phyloP scores from a whole-genome alignment of 139 green algal genomes.

The Nannochloris sp. region DNA sequence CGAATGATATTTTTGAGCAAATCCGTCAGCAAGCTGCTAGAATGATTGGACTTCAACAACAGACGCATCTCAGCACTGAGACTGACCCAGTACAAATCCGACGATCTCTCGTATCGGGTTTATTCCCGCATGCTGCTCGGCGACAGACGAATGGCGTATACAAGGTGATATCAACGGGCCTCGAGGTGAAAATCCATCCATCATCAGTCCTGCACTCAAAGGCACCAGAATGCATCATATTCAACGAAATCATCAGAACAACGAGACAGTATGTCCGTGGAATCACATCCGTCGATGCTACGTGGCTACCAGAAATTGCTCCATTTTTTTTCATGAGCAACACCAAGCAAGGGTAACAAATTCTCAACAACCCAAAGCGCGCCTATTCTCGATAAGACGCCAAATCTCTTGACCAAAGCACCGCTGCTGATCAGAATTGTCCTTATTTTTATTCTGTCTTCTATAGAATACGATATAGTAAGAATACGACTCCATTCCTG shows the following conservation, averaged over 20 bases:
- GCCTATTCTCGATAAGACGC: too few relatives aligned
- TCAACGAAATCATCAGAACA: slow-evolving; percentile 72
- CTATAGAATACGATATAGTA: too few relatives aligned
- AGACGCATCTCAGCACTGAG: slow-evolving; percentile 32
- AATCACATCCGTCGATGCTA: slow-evolving; percentile 45
- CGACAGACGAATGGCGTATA: slow-evolving; percentile 63
- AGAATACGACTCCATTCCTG: too few relatives aligned
- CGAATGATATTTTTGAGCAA: slow-evolving; percentile 61
- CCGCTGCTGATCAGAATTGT: too few relatives aligned
- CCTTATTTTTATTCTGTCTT: too few relatives aligned
- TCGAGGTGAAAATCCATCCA: slow-evolving; percentile 72
- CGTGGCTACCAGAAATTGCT: slow-evolving; percentile 72
- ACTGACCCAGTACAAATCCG: slow-evolving; percentile 45
- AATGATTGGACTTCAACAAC: slow-evolving; percentile 2
- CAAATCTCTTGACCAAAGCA: too few relatives aligned
- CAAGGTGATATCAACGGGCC: slow-evolving; percentile 54
- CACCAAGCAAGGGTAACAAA: too few relatives aligned
- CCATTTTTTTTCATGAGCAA: slow-evolving; percentile 19
- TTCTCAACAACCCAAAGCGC: too few relatives aligned
- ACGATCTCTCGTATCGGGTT: slow-evolving; percentile 47
- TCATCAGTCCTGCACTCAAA: slow-evolving; percentile 55
- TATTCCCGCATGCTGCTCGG: slow-evolving; percentile 72
- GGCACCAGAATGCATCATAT: slow-evolving; percentile 63
- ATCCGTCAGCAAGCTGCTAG: slow-evolving; percentile 12
- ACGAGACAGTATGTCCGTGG: slow-evolving; percentile 62